Conservation (phyloP, 225 moss, liverwort and hornwort species). For the Lunularia cruciata region DNA sequence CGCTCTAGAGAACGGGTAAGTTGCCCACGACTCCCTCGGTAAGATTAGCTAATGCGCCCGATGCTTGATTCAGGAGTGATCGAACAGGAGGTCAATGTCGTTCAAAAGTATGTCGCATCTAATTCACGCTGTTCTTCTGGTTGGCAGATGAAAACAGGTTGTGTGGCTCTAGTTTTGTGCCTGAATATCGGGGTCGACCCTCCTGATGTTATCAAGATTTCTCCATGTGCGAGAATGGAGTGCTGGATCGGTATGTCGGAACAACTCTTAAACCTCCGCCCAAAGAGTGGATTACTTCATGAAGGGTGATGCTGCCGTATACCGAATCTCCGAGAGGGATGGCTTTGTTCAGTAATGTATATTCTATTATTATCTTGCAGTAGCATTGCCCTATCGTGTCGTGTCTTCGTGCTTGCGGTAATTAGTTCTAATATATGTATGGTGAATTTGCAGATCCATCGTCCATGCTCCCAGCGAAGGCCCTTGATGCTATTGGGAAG, state of each 20-base stretch:
- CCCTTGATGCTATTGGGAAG: conserved; percentile 90
- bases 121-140: conserved; percentile 4
- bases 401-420: not conserved
- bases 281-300: too few species aligned
- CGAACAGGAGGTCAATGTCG: too few species aligned
- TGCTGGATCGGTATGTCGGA: conserved; percentile 89
- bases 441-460: conserved; percentile 63
- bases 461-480: conserved; percentile 73
- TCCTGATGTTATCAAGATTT: conserved; percentile 97
- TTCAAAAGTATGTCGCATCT: too few species aligned
- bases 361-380: too few species aligned
- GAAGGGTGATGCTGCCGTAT: too few species aligned
- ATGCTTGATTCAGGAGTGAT: not conserved
- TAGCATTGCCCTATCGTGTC: not conserved
- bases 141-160: conserved; percentile 97
- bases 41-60: not conserved
- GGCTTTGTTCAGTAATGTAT: too few species aligned
- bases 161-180: conserved; percentile 93
- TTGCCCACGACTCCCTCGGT: not conserved
- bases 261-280: too few species aligned
- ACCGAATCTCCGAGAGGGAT: too few species aligned
- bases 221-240: conserved; percentile 96
- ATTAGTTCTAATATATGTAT: not conserved
- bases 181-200: conserved; percentile 98
- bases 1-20: not conserved